Conservation (phyloP, 352 stramenopile genomes). For the Phytophthora pistaciae region DNA sequence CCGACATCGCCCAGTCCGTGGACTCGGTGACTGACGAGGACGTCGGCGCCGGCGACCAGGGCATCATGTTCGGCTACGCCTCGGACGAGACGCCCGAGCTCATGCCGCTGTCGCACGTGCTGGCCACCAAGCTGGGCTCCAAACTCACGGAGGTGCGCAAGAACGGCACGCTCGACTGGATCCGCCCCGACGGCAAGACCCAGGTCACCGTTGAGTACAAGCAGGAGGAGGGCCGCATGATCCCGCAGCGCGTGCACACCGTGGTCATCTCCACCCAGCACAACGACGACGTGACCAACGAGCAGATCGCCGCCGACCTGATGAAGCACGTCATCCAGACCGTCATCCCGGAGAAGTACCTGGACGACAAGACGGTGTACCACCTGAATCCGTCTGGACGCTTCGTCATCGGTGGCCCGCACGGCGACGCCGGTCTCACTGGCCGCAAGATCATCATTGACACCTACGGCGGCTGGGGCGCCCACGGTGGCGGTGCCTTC, state of each 20-base stretch:
- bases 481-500: conserved; percentile 98
- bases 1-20: conserved; percentile 99
- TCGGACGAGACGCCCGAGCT: conserved; percentile 97
- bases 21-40: conserved; percentile 97
- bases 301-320: conserved; percentile 98
- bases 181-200: conserved; percentile 99
- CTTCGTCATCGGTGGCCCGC: conserved; percentile 99
- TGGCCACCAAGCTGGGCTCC: conserved; percentile 97
- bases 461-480: conserved; percentile 99
- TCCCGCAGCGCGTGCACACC: conserved; percentile 98
- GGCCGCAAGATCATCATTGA: conserved; percentile 99
- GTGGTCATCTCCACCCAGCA: conserved; percentile 99
- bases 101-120: conserved; percentile 98
- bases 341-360: conserved; percentile 98
- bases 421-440: conserved; percentile 98
- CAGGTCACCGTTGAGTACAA: conserved; percentile 99
- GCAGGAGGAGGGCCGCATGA: conserved; percentile 93
- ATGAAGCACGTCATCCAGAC: conserved; percentile 99
- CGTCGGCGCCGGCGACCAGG: conserved; percentile 98
- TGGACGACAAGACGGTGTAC: conserved; percentile 99
- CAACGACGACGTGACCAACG: conserved; percentile 98
- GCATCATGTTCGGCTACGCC: conserved; percentile 95
- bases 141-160: conserved; percentile 99
- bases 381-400: conserved; percentile 99
- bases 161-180: conserved; percentile 98